Percentiles rank a stretch among this genome's conserved stretches.
phyloP scores from a whole-genome alignment of 345 rosid species.

The Durio zibethinus region DNA sequence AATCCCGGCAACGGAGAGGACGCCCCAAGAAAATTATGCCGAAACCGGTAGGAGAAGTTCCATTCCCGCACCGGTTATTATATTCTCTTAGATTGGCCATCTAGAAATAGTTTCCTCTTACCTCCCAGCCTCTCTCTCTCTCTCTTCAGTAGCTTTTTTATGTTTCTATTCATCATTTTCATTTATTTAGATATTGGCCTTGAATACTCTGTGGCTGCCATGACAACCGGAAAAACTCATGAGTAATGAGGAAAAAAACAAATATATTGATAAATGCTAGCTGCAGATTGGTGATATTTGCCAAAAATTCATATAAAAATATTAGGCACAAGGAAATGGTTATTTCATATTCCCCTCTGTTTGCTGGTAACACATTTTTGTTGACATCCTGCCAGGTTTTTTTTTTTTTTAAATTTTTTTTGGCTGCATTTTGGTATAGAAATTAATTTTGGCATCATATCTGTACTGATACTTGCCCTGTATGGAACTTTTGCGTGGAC shows the following conservation, averaged over 20 bases:
- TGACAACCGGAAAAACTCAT: neutral
- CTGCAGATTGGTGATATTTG: neutral
- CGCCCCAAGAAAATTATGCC: constrained; percentile 34
- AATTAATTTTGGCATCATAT: neutral
- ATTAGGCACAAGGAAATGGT: neutral
- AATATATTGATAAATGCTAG: neutral
- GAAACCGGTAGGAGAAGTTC: constrained; percentile 30
- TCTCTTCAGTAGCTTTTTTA: neutral
- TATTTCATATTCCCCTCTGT: neutral
- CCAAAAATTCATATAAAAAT: neutral
- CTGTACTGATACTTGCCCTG: neutral
- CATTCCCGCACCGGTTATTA: neutral
- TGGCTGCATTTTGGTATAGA: neutral
- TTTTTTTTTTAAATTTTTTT: neutral
- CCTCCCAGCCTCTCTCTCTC: neutral
- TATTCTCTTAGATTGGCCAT: neutral
- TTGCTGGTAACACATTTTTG: neutral
- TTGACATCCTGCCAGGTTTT: neutral
- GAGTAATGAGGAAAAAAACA: neutral
- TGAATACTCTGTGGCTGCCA: neutral
- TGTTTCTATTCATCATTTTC: neutral
- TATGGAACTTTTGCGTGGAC: neutral
- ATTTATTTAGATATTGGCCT: neutral
- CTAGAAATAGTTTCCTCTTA: neutral
- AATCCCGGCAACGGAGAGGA: constrained; percentile 37